Evolutionary conservation across 805 yeast species (phyloP).

Genomic region (Candida sonorensis): DNA sequence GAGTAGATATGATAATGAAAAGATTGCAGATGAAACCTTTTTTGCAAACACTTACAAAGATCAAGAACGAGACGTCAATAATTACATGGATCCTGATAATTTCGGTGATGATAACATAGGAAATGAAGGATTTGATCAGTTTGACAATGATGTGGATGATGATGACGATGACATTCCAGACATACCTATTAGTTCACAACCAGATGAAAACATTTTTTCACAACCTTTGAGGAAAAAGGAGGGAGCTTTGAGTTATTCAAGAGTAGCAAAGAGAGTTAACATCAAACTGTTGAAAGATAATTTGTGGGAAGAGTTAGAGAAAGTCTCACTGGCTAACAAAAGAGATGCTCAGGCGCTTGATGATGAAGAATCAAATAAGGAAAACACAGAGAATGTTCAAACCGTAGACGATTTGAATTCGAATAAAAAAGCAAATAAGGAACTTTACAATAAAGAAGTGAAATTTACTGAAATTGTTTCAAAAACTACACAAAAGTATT

Average conservation of each 20-base stretch:
- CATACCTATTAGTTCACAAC: slow-evolving; percentile 17
- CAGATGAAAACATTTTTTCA: slow-evolving; percentile 7
- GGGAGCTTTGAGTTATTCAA: slow-evolving; percentile 33
- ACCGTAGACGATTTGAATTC: slow-evolving; percentile 2
- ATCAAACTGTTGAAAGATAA: slow-evolving; percentile 40
- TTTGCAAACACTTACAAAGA: slow-evolving; percentile 43
- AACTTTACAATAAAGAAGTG: slow-evolving; percentile 7
- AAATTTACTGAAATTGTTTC: slow-evolving; percentile 30
- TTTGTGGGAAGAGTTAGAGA: slow-evolving; percentile 34
- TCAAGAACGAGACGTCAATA: slow-evolving; percentile 18
- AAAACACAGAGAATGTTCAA: background rate
- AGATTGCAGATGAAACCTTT: slow-evolving; percentile 42
- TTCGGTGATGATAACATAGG: slow-evolving; percentile 12
- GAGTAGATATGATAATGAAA: slow-evolving; percentile 21
- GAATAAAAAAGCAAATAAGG: slow-evolving; percentile 2
- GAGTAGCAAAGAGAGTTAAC: slow-evolving; percentile 43
- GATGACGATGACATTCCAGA: slow-evolving; percentile 28
- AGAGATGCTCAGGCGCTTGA: slow-evolving; percentile 26
- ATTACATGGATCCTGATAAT: too few relatives aligned
- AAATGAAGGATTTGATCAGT: too few relatives aligned
- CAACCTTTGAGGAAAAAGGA: slow-evolving; percentile 12
- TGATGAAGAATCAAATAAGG: slow-evolving; percentile 10
- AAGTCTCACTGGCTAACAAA: slow-evolving; percentile 18
- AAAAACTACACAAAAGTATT: slow-evolving; percentile 30
- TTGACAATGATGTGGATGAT: too few relatives aligned